Base-by-base conservation (phyloP, 805 yeast species). In the Deakozyma indianensis region DNA sequence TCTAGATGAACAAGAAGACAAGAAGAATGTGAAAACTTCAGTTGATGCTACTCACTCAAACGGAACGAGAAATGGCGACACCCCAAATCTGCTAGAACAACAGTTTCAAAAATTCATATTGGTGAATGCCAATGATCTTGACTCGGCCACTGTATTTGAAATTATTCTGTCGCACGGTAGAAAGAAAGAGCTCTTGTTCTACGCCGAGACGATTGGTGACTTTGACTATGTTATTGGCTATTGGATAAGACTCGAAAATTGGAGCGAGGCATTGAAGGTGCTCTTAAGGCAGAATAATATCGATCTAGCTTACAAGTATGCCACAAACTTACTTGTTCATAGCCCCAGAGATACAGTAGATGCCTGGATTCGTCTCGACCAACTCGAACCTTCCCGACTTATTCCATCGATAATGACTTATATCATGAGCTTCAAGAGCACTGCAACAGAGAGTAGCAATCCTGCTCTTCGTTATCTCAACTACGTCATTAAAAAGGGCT, bases 391-490 rank as follows among this genome's bases (percentile, higher is more conserved):
- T 42, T 70, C 73, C 14, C 75, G 70, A 48, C 66, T 92, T 21
- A 60, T 92, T 2, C 94, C 96, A 1, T 78, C 96, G 0, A 65
- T 90, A 11, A 60, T 87, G 49, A 71, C 78, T 0, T 86, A 82
- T 61, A 78, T 79, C 54, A 57, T 55, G 41, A 22, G 56, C 57
- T 22, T 53, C 55, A 23, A 64, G 5, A 64, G 74, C 0, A 59
- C 66, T 1, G 60, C 69, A 0, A 32, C 38, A 5, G 38, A 32
- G 16, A 9, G 63, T 14, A 72, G 70, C 35, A 84, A 87, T 56
- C 78, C 77, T 50, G 84, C 83, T 0, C 57, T 86, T 4, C 68
- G 75, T 9, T 86, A 80, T 57, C 64, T 90, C 48, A 71, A 65
- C 48, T 73, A 71, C 58, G 68, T 77, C 23, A 66, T 80, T 43